phyloP scores from a whole-genome alignment of 176 grass and related monocot genomes.

The Triticum monococcum region DNA sequence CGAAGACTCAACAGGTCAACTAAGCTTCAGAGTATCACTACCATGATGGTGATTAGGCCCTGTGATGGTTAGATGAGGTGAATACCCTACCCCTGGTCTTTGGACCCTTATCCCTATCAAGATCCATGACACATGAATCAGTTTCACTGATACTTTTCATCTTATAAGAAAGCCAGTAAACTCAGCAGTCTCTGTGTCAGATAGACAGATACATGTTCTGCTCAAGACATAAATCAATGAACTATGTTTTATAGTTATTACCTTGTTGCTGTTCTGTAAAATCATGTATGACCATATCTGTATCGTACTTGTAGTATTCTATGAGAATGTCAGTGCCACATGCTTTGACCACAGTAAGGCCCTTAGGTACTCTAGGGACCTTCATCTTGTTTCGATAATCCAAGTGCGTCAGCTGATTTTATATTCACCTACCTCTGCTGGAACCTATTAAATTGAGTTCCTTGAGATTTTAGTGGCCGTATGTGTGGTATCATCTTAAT shows the following conservation, averaged over 20 bases:
- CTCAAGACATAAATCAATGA: not conserved
- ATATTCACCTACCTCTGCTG: not conserved
- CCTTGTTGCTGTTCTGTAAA: not conserved
- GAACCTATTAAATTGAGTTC: slow-evolving; percentile 6
- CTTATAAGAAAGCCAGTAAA: not conserved
- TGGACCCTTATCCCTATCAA: not conserved
- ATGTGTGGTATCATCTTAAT: slow-evolving; percentile 14
- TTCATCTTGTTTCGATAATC: not conserved
- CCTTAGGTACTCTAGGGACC: not conserved
- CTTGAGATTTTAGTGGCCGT: not conserved
- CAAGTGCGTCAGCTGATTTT: not conserved
- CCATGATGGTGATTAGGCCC: not conserved
- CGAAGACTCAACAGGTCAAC: not conserved
- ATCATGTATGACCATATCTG: not conserved
- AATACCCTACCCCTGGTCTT: not conserved
- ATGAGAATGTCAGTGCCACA: slow-evolving; percentile 9
- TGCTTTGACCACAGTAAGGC: slow-evolving; percentile 21
- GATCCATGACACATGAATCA: slow-evolving; percentile 5
- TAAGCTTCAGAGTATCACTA: not conserved
- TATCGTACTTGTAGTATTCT: not conserved
- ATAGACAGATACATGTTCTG: slow-evolving; percentile 2
- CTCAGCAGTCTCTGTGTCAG: not conserved
- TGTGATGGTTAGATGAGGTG: not conserved
- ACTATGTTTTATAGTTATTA: slow-evolving; percentile 12
- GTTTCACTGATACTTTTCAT: not conserved